Evolutionary conservation across 1,284 basidiomycete genomes (phyloP).

Genomic region (Fomitiporia mediterranea): DNA sequence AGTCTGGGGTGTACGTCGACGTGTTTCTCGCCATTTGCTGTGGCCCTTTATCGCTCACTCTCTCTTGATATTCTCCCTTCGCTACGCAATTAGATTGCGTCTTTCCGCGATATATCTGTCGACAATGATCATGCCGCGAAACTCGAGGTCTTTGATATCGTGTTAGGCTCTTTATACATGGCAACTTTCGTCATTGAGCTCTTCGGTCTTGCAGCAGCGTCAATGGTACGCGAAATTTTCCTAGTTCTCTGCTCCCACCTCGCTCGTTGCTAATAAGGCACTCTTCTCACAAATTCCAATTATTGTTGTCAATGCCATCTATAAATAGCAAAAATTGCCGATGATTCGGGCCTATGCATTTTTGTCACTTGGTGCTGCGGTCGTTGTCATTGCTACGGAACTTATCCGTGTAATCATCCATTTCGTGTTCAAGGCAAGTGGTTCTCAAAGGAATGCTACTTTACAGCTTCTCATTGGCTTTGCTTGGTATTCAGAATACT

Average conservation of each 20-base stretch:
- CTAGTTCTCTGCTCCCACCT: not conserved
- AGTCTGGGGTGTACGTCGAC: slow-evolving; percentile 46
- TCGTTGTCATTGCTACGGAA: slow-evolving; percentile 49
- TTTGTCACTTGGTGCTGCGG: slow-evolving; percentile 45
- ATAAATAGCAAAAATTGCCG: slow-evolving; percentile 49
- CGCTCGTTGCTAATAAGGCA: not conserved
- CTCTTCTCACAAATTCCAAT: not conserved
- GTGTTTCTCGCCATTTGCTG: slow-evolving; percentile 49
- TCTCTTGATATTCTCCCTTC: not conserved
- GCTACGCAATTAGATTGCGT: slow-evolving; percentile 42
- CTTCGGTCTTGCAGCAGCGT: slow-evolving; percentile 51
- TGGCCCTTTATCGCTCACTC: slow-evolving; percentile 26
- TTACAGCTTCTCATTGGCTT: not conserved
- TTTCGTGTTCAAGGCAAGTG: slow-evolving; percentile 58
- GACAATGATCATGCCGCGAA: slow-evolving; percentile 45
- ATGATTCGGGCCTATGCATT: slow-evolving; percentile 55
- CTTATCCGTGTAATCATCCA: slow-evolving; percentile 59
- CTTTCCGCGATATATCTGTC: slow-evolving; percentile 49
- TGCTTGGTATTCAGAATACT: slow-evolving; percentile 36
- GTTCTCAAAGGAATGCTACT: slow-evolving; percentile 18
- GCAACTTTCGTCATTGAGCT: slow-evolving; percentile 50
- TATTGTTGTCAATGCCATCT: not conserved
- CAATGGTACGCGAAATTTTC: slow-evolving; percentile 43
- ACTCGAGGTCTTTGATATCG: slow-evolving; percentile 55
- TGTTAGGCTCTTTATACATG: slow-evolving; percentile 53